Conservation (phyloP, 768 basidiomycete genomes). For the Tulasnella calospora region DNA sequence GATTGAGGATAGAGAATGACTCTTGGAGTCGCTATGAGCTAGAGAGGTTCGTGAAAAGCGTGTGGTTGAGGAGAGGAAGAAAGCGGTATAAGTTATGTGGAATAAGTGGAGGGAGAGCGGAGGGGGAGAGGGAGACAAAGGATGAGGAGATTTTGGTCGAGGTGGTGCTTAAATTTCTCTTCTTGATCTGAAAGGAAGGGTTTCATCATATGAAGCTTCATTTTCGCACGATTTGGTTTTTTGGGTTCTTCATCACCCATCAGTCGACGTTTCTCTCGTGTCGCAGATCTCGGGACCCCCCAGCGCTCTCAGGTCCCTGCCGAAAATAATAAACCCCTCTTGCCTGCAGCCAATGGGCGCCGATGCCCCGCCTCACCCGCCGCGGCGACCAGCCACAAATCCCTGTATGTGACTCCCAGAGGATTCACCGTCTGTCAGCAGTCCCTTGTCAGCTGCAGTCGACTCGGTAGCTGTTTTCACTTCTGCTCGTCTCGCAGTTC, state of each 20-base stretch:
- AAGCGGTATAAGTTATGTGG: background rate
- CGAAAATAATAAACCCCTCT: background rate
- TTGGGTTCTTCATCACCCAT: background rate
- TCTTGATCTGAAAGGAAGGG: background rate
- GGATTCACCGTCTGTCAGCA: background rate
- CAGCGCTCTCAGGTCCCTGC: background rate
- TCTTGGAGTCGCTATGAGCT: background rate
- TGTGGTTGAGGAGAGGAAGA: background rate
- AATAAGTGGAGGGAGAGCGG: background rate
- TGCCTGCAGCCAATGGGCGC: background rate
- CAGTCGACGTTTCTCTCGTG: background rate
- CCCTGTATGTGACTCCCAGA: background rate
- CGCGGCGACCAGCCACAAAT: background rate
- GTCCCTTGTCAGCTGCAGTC: background rate
- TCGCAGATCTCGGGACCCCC: background rate
- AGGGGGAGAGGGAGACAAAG: background rate
- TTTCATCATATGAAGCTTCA: background rate
- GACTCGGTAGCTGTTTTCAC: background rate
- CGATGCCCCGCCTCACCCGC: background rate
- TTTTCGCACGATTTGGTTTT: background rate
- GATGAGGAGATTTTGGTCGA: background rate
- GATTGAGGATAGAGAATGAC: background rate
- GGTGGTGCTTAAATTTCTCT: background rate
- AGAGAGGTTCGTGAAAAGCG: background rate
- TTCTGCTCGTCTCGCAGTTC: background rate